Base-by-base conservation (phyloP, 495 filamentous ascomycete species). In the Neurospora sp. region DNA sequence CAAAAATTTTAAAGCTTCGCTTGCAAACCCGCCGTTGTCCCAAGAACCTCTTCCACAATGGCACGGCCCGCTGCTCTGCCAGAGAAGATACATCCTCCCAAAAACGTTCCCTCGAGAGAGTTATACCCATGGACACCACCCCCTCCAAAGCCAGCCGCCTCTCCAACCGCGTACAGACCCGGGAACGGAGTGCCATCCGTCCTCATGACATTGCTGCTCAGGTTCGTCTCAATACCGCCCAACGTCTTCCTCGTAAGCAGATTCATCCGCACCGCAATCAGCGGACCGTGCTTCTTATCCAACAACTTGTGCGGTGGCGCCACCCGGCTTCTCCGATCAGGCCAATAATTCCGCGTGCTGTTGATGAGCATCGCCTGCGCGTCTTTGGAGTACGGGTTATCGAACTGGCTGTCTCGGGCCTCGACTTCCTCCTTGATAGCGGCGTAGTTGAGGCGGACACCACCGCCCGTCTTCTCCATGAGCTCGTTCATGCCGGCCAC, bases 111-210 rank as follows among this genome's bases (percentile, higher is more conserved):
- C 77, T 87, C 85, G 11, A 87, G 79, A 31, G 84, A 82, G 68
- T 77, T 84, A 37, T 86, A 86, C 6, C 86, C 86, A 70, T 87
- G 86, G 0, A 86, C 84, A 37, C 86, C 86, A 7, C 86, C 85
- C 8, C 85, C 86, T 1, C 86, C 86, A 68, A 87, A 87, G 6
- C 86, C 86, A 9, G 86, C 84, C 18, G 79, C 84, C 77, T 87
- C 86, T n/a, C 86, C 86, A 1, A 84, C 85, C 0, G 86, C 85
- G 61, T 87, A 87, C 68, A 87, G 66, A 0, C 85, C 85, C 1
- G 81, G 78, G 71, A 87, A 87, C 35, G 75, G 61, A 39, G 76
- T 79, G 12, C 84, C 85, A 61, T 84, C 79, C 1, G 81, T 75
- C 71, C 75, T 76, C 79, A 87, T 81, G 3, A 85, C 86, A 18